Base-by-base conservation (phyloP, 169 alveolate genomes). In the Eimeria sp. region DNA sequence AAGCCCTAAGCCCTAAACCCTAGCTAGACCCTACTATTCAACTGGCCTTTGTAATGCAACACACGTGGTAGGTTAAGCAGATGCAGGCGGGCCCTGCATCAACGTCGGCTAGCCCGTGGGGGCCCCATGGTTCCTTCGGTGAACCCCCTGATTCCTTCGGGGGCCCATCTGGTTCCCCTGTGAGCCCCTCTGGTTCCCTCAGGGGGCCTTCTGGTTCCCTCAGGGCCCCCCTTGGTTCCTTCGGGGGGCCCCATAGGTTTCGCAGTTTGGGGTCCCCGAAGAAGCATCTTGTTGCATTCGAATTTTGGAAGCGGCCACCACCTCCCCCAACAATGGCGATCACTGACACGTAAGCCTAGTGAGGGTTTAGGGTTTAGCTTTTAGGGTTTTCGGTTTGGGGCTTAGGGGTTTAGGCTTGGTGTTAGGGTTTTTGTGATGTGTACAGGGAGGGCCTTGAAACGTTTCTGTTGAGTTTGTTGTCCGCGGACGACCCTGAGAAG, bases 261-360 rank as follows among this genome's bases (percentile, higher is more conserved):
- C n/a, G 20, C 7, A 20, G 47, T n/a, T 43, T 27, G 27, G 54
- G 47, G 83, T 10, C 30, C 54, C 54, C 83, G 11, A 11, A 25
- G 22, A 27, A 47, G 83, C 49, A 18, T 0, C 27, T 72, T 11
- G 83, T 72, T 10, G 83, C 83, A 14, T 27, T 72, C 49, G 83
- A 72, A 72, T 72, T 72, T n/a, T 43, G 49, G 27, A 72, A 27
- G 49, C 83, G 25, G 47, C 83, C 83, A 6, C 83, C 83, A 16
- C 83, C 83, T 40, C 83, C 83, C 25, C 83, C 83, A 5, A 16
- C 47, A 40, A 25, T 51, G 20, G 49, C 83, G 4, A 25, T 72
- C 49, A 72, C 49, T 40, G 83, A 72, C 9, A 72, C 83, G 83
- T 72, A 72, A 72, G 83, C 49, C 18, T 40, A 9, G 30, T 6